Evolutionary conservation across 2,329 filamentous ascomycete genomes (phyloP), one percentile per base, ranked within the genome.

Genomic region (Ascochyta lentis): DNA sequence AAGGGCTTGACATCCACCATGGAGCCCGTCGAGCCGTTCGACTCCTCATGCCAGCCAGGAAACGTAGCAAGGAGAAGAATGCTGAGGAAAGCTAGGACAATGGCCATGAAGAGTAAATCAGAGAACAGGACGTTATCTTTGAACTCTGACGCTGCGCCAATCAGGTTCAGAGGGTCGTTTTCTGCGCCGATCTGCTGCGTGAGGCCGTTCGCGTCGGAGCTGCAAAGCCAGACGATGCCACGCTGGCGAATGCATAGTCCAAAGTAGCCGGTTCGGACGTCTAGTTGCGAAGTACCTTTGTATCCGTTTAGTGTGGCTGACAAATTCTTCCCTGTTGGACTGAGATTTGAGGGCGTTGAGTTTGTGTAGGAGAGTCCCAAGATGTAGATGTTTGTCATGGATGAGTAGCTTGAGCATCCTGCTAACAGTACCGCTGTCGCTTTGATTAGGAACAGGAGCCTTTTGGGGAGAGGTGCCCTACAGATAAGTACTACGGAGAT

Each of bases 111-210:
- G 89, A 99, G 88, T n/a, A 99, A 80, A 72, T 98, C 98, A 6
- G 95, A 95, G 74, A 99, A 99, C 35, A 99, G 93, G 73, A 99
- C 95, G 79, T 92, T 94, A 76, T 98, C 92, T 78, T 97, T 97
- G 80, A 98, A 98, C 63, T 96, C 96, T 66, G 89, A 88, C n/a
- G 95, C 93, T 49, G 99, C 86, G 93, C 94, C 98, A 68, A 99
- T 93, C 70, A 99, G 81, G 76, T 99, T 98, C 72, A 99, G 81
- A 27, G 95, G 95, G 79, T 99, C 95, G 77, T 97, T 91, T 70
- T 97, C 92, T 37, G 96, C 86, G 22, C 85, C 89, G 38, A 97
- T 86, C 77, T 96, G 89, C 75, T 95, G 90, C 33, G 93, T 93
- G 42, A 99, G 84, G 2, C 92, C 88, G 3, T 93, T 96, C 19